Base-by-base conservation (phyloP, 2,329 filamentous ascomycete species). In the Talaromyces sp. region DNA sequence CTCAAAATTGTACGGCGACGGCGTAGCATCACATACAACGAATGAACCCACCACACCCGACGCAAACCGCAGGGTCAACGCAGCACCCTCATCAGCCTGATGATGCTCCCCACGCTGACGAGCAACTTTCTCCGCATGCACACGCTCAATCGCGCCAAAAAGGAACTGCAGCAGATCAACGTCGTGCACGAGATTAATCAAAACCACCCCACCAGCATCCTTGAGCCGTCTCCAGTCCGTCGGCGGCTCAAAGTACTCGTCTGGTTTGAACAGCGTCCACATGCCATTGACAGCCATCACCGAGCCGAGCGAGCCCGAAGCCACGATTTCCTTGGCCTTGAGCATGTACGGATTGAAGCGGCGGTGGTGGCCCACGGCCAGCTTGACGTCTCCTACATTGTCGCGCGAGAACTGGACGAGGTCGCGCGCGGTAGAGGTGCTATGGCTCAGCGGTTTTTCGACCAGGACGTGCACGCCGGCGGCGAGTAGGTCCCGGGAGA, bases 121-220 rank as follows among this genome's bases (percentile, higher is more conserved):
- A 0, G 79, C 54, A 0, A 75, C 79, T 55, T 74, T 71, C 64
- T 86, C 80, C 0, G 81, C 83, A 35, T 81, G 78, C 0, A 86
- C 79, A 0, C 79, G 73, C 0, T 68, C 66, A 27, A 87, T 81
- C 0, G 81, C 78, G 0, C 83, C 83, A 27, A 86, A 77, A 1
- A 86, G 71, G 67, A 81, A 80, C 53, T 85, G 83, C 19, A 87
- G 71, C 0, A 85, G 70, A 62, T 86, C 84, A 43, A 86, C 72
- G 55, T 87, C 84, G 65, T 87, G 84, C n/a, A 86, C 78, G 50
- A 86, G 71, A 65, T 86, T 87, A 62, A 85, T 85, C 2, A 81
- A 71, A 8, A 86, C 71, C 0, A 81, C 78, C 0, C 83, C 83
- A 1, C 79, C 80, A 2, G 73, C 68, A 5, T 67, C 69, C 2